Percentiles rank a stretch among this genome's conserved stretches.
Conservation (phyloP, 192 early-diverging fungal genomes). For the Mortierella claussenii region DNA sequence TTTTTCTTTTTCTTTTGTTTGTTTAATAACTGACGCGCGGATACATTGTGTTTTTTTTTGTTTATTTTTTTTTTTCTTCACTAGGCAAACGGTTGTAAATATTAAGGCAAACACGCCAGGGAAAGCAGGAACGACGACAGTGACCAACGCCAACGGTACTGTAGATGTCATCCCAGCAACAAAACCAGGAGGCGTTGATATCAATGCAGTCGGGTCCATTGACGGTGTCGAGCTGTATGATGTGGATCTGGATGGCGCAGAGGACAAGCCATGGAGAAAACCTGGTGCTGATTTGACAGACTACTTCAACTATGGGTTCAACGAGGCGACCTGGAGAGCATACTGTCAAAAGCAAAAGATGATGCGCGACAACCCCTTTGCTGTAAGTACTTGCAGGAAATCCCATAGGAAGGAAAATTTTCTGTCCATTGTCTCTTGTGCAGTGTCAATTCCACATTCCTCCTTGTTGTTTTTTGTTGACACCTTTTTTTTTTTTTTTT, state of each 20-base stretch:
- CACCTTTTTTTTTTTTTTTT: conserved; percentile 33
- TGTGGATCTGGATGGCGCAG: conserved; percentile 89
- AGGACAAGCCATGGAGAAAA: conserved; percentile 98
- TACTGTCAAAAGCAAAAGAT: conserved; percentile 95
- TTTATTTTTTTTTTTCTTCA: neutral
- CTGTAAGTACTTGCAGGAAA: conserved; percentile 20
- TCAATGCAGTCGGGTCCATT: conserved; percentile 78
- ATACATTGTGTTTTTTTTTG: neutral
- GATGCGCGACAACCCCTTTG: conserved; percentile 75
- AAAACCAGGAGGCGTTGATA: conserved; percentile 61
- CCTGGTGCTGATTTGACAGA: conserved; percentile 96
- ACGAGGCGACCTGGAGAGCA: conserved; percentile 93
- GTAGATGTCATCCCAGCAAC: conserved; percentile 53
- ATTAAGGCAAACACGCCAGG: conserved; percentile 56
- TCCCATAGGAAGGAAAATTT: conserved; percentile 65
- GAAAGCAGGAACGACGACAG: conserved; percentile 46
- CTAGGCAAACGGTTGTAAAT: conserved; percentile 55
- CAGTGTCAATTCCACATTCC: no score
- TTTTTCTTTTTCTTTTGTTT: neutral
- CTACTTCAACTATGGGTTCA: conserved; percentile 99
- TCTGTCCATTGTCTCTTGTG: no score
- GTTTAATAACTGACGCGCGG: no score
- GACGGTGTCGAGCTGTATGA: conserved; percentile 89
- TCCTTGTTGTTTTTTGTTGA: conserved; percentile 10
- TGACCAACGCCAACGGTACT: conserved; percentile 47